phyloP scores from a whole-genome alignment of 2,329 filamentous ascomycete genomes.

The Botrytis deweyae region DNA sequence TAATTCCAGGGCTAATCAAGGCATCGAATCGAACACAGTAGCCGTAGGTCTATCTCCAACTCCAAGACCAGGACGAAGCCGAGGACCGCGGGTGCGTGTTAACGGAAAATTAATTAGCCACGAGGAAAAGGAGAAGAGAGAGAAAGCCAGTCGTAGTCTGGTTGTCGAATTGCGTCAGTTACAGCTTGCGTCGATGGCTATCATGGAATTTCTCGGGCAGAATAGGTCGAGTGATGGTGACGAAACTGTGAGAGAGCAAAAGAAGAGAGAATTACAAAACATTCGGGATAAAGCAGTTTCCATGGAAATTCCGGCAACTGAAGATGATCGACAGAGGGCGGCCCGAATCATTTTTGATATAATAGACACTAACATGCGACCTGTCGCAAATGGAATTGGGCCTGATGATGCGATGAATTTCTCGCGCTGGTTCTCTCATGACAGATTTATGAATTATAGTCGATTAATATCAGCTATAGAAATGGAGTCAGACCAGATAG shows the following conservation, averaged over 20 bases:
- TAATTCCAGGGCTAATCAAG: too few relatives aligned
- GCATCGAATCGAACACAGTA: neutral
- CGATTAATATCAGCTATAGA: neutral
- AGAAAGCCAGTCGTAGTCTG: neutral
- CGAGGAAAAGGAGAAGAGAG: fast-evolving
- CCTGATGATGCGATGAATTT: neutral
- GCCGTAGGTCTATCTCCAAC: neutral
- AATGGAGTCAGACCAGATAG: neutral
- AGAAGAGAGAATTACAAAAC: neutral
- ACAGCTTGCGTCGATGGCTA: neutral
- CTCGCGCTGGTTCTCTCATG: neutral
- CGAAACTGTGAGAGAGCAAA: too few relatives aligned
- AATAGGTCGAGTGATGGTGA: neutral
- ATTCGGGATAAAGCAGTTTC: neutral
- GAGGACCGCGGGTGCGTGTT: neutral
- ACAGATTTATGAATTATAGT: neutral
- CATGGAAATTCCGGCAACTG: neutral
- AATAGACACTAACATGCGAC: neutral
- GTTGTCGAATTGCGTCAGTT: neutral
- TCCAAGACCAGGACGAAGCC: neutral
- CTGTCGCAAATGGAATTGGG: neutral
- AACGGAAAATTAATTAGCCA: neutral
- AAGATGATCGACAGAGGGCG: neutral
- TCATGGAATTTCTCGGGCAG: neutral
- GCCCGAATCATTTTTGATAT: neutral